Percentiles rank a stretch among this genome's conserved stretches.
Evolutionary conservation across 306 rosid genomes (phyloP).

Genomic region (Aeschynomene evenia): DNA sequence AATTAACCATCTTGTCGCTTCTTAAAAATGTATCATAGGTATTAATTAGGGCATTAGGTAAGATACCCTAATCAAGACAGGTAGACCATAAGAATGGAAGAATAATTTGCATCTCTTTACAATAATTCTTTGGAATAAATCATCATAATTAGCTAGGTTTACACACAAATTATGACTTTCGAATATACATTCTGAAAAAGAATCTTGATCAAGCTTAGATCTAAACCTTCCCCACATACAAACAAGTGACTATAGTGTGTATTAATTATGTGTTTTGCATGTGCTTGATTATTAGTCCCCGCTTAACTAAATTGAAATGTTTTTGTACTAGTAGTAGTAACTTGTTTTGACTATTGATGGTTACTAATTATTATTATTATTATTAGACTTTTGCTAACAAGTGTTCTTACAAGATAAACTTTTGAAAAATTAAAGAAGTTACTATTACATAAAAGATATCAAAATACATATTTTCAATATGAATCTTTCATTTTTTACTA

Average conservation of each 20-base stretch:
- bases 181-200: neutral
- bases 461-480: too few relatives aligned
- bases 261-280: neutral
- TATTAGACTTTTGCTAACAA: too few relatives aligned
- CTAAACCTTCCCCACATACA: neutral
- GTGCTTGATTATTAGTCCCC: neutral
- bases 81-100: neutral
- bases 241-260: neutral
- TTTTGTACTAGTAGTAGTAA: neutral
- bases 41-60: neutral
- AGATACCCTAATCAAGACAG: neutral
- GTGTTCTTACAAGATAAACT: too few relatives aligned
- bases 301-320: neutral
- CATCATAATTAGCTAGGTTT: neutral
- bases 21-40: neutral
- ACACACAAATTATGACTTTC: too few relatives aligned
- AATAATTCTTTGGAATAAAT: neutral
- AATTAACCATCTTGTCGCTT: neutral
- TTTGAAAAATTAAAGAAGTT: too few relatives aligned
- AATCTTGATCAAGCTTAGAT: neutral
- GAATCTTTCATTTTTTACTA: too few relatives aligned
- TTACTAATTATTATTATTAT: too few relatives aligned
- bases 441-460: too few relatives aligned
- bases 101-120: neutral
- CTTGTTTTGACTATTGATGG: neutral